Conservation (phyloP, 2,329 filamentous ascomycete genomes). For the Hymenoscyphus repandus region DNA sequence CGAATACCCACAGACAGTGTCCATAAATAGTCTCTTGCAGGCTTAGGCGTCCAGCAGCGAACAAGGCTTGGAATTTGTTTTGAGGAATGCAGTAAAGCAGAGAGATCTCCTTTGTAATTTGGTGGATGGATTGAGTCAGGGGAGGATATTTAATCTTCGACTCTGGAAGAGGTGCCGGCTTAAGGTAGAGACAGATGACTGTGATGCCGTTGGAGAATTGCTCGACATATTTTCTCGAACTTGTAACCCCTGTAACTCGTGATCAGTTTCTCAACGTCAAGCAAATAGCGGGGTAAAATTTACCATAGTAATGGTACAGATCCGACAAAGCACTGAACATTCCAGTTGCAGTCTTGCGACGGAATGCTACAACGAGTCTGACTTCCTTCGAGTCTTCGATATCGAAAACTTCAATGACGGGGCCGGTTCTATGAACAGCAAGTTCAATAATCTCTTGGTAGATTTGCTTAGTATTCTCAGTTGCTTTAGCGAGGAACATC, state of each 20-base stretch:
- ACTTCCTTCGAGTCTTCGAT: constrained; percentile 90
- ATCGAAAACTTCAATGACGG: constrained; percentile 97
- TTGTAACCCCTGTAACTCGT: constrained; percentile 79
- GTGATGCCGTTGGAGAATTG: constrained; percentile 99
- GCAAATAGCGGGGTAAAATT: constrained; percentile 68
- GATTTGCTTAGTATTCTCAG: constrained; percentile 88
- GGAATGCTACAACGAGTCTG: constrained; percentile 90
- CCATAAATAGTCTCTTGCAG: constrained; percentile 96
- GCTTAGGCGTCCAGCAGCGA: constrained; percentile 79
- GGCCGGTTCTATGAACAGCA: constrained; percentile 78
- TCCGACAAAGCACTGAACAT: constrained; percentile 94
- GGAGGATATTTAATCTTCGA: constrained; percentile 60
- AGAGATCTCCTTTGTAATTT: constrained; percentile 98
- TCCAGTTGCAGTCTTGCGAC: constrained; percentile 83
- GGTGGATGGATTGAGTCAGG: constrained; percentile 91
- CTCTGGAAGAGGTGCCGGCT: constrained; percentile 58
- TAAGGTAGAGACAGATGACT: constrained; percentile 92
- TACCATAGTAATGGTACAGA: constrained; percentile 95
- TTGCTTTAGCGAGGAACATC: constrained; percentile 93
- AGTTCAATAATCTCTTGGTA: constrained; percentile 91
- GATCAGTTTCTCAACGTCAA: not conserved
- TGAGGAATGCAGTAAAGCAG: constrained; percentile 96
- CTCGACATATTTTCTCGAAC: constrained; percentile 94
- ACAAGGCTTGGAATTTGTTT: constrained; percentile 90
- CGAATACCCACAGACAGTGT: constrained; percentile 95